Evolutionary conservation across 1,139 yeast genomes (phyloP).

Genomic region (Fermentozyma sake): DNA sequence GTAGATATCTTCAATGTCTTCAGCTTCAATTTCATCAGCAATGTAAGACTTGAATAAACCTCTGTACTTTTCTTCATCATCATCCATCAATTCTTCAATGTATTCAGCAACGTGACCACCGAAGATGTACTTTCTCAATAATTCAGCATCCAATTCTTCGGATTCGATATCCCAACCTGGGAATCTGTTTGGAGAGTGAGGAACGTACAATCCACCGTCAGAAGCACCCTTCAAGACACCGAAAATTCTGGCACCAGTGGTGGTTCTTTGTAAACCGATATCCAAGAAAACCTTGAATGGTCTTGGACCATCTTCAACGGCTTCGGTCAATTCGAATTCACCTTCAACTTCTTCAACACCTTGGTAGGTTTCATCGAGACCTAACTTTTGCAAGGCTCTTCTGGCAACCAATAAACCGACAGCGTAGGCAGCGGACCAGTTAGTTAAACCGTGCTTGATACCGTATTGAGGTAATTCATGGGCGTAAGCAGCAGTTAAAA

Average conservation of each 20-base stretch:
- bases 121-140: conserved; percentile 97
- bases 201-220: conserved; percentile 99
- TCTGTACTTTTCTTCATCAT: conserved; percentile 99
- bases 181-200: conserved; percentile 99
- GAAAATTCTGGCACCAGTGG: conserved; percentile 99
- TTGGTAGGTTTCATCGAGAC: conserved; percentile 94
- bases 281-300: conserved; percentile 99
- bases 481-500: conserved; percentile 96
- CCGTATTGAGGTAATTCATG: conserved; percentile 99
- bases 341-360: conserved; percentile 99
- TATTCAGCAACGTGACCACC: conserved; percentile 99
- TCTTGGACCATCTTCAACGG: conserved; percentile 99
- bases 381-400: conserved; percentile 97
- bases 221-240: conserved; percentile 99
- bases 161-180: conserved; percentile 99
- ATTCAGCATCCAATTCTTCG: conserved; percentile 97
- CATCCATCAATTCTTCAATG: conserved; percentile 99
- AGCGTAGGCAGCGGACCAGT: conserved; percentile 99
- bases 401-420: conserved; percentile 98
- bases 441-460: conserved; percentile 97
- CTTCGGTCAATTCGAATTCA: conserved; percentile 97
- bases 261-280: conserved; percentile 99
- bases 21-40: conserved; percentile 96
- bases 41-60: conserved; percentile 95
- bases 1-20: conserved; percentile 94